Percentiles rank a stretch among this genome's conserved stretches.
These are phyloP conservation scores for Solanum habrochaites DNA, from an alignment of 257 asterid genomes.

Conservation along the genomic window DNA sequence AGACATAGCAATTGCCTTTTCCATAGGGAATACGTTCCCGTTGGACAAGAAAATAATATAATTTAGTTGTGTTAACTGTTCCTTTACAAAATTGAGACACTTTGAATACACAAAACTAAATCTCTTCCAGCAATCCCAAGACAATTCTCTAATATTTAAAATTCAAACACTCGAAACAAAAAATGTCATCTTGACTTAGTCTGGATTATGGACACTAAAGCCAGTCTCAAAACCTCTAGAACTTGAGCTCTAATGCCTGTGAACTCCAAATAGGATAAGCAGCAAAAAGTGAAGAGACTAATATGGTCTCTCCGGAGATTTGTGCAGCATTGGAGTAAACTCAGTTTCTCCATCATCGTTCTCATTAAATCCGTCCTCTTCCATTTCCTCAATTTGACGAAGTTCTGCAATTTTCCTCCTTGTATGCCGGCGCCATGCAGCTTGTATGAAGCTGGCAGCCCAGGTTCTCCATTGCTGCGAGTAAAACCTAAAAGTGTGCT, in stretches of 20 bases:
- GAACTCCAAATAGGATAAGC: constrained; percentile 46
- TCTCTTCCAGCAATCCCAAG: not conserved
- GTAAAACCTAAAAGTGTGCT: constrained; percentile 86
- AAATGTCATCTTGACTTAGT: not conserved
- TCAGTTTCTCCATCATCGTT: constrained; percentile 9
- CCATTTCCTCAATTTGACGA: constrained; percentile 20
- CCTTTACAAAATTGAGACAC: not conserved
- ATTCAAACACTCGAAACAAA: not conserved
- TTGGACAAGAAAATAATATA: not conserved
- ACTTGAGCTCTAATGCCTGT: constrained; percentile 26
- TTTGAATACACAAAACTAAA: not conserved
- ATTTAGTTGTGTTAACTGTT: not conserved
- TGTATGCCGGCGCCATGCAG: constrained; percentile 77
- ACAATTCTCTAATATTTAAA: not conserved
- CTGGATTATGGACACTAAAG: constrained; percentile 7
- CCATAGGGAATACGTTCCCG: not conserved
- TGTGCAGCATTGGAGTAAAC: constrained; percentile 16
- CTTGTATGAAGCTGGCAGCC: constrained; percentile 95
- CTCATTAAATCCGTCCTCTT: not conserved
- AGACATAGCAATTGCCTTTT: not conserved
- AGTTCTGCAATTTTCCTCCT: constrained; percentile 56
- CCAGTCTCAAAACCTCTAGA: constrained; percentile 39
- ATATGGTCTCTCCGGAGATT: constrained; percentile 40
- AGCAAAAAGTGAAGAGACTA: constrained; percentile 55
- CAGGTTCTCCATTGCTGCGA: constrained; percentile 99